Conservation (phyloP, 805 yeast species). For the Lipomyces yamanashiensis region DNA sequence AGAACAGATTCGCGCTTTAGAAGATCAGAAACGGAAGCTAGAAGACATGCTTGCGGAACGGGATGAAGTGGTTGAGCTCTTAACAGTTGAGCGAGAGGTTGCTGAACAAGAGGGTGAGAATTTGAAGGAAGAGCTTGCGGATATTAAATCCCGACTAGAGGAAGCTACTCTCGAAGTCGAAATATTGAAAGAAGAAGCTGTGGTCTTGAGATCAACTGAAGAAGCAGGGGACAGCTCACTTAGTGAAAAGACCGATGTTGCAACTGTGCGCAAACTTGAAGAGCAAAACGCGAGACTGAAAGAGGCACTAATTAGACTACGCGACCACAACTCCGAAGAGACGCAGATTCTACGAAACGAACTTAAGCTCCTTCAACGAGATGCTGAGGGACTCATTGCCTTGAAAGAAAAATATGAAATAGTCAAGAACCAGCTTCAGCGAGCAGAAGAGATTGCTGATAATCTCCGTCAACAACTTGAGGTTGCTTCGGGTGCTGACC, state of each 20-base stretch:
- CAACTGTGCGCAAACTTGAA: background rate
- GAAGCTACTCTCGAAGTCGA: slow-evolving; percentile 41
- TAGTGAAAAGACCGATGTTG: background rate
- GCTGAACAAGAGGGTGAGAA: slow-evolving; percentile 45
- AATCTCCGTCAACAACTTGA: slow-evolving; percentile 44
- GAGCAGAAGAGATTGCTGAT: slow-evolving; percentile 25
- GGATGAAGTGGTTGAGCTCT: slow-evolving; percentile 44
- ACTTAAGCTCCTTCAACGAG: slow-evolving; percentile 32
- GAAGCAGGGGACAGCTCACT: background rate
- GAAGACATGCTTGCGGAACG: slow-evolving; percentile 33
- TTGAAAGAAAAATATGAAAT: slow-evolving; percentile 22
- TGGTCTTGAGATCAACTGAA: slow-evolving; percentile 8
- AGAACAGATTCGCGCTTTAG: slow-evolving; percentile 31
- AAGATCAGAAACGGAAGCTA: slow-evolving; percentile 32
- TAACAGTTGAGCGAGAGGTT: slow-evolving; percentile 46
- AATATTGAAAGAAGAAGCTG: slow-evolving; percentile 40
- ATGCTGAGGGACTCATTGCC: slow-evolving; percentile 15
- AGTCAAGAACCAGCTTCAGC: slow-evolving; percentile 12
- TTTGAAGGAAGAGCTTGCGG: slow-evolving; percentile 39
- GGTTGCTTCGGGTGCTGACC: slow-evolving; percentile 45
- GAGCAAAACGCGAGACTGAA: slow-evolving; percentile 51
- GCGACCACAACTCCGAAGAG: slow-evolving; percentile 39
- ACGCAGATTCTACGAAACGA: slow-evolving; percentile 37
- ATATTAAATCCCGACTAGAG: slow-evolving; percentile 33
- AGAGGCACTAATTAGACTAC: slow-evolving; percentile 49